Evolutionary conservation across 1,284 basidiomycete species (phyloP), one percentile per base, ranked within the genome.

Genomic region (Apiotrichum akiyoshidainum): DNA sequence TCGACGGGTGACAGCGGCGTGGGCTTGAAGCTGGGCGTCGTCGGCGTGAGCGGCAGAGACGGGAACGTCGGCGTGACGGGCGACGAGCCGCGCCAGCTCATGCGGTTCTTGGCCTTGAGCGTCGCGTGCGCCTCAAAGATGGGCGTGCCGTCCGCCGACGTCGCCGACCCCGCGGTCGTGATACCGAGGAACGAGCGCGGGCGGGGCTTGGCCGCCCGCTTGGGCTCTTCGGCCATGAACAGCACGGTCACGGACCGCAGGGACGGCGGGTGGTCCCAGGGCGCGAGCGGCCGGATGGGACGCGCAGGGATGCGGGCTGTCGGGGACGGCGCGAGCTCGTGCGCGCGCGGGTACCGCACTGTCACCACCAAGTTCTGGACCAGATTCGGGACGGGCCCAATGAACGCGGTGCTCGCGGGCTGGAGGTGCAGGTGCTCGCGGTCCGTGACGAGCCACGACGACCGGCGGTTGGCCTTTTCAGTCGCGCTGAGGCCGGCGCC

Each of bases 361-460:
- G 58, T 63, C 0, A 63, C 57, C 14, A 63, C 52, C 40, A 63
- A 54, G 34, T 44, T 41, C 48, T 54, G 45, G 13, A 51, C 39
- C 4, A 41, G 47, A 10, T 63, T 55, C 1, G 57, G 57, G 7
- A 63, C 40, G 0, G 61, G 61, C 2, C 61, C 61, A 8, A 59
- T 51, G 34, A 57, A 55, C 2, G 60, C 60, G 0, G 52, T 39
- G 5, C 33, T 22, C 21, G 48, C 34, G 6, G 40, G 39, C 50
- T 41, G 50, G 39, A 50, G 34, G 10, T 50, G 48, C 8, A 48
- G n/a, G 26, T 48, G 46, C 21, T 50, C 48, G 19, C 48, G 26
- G 35, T 50, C 48, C 1, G 48, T 50, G 5, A 34, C 31, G 33
- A 41, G 51, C 51, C 51, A 52, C 17, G 41, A 44, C 40, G 22